Conservation (phyloP, 2,329 filamentous ascomycete species). For the Scytalidium lignicola region DNA sequence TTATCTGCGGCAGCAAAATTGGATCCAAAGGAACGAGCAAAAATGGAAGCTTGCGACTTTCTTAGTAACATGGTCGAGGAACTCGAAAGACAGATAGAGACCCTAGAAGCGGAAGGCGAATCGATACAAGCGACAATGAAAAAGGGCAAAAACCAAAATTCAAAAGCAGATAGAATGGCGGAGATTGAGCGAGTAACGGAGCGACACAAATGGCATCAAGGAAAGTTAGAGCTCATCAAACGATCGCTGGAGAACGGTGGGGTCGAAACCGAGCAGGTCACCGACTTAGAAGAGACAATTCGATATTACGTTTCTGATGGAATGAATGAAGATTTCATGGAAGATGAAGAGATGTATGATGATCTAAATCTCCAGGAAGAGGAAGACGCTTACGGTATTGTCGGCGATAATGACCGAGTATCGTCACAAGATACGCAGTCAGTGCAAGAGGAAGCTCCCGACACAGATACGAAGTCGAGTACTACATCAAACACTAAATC, state of each 20-base stretch:
- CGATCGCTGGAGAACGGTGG: conserved; percentile 89
- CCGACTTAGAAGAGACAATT: conserved; percentile 85
- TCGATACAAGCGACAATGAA: conserved; percentile 83
- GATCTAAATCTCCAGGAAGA: conserved; percentile 90
- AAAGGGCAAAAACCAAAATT: conserved; percentile 83
- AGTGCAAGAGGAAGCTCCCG: conserved; percentile 74
- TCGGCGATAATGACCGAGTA: conserved; percentile 72
- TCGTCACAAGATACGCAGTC: conserved; percentile 97
- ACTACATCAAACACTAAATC: conserved; percentile 41
- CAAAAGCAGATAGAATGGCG: conserved; percentile 81
- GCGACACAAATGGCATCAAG: conserved; percentile 93
- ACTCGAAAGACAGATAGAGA: conserved; percentile 88
- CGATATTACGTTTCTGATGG: conserved; percentile 92
- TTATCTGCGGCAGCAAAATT: conserved; percentile 86
- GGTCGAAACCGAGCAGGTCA: conserved; percentile 81
- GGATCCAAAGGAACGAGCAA: conserved; percentile 96
- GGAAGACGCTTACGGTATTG: conserved; percentile 80
- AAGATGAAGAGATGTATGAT: conserved; percentile 94
- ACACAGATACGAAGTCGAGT: conserved; percentile 45
- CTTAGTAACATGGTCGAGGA: conserved; percentile 83
- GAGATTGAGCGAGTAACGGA: conserved; percentile 82
- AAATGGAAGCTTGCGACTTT: conserved; percentile 83
- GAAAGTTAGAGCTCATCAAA: conserved; percentile 84
- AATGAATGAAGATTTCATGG: conserved; percentile 81
- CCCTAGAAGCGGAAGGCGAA: conserved; percentile 85